Evolutionary conservation across 2,329 filamentous ascomycete species (phyloP).

Genomic region (Neonectria hederae): DNA sequence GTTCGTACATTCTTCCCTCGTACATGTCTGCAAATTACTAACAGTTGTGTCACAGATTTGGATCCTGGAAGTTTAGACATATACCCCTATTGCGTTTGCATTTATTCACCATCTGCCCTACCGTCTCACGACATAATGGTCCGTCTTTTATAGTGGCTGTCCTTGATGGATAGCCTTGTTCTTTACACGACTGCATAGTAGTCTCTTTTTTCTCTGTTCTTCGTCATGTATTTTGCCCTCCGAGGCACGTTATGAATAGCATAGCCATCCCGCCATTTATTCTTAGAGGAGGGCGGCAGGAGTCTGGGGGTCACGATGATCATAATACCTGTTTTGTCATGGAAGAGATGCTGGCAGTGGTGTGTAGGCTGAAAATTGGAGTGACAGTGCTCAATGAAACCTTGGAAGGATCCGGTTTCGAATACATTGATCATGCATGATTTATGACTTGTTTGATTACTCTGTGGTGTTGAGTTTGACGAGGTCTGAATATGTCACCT

Average conservation of each 20-base stretch:
- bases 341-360: constrained; percentile 10
- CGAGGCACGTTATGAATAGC: constrained; percentile 17
- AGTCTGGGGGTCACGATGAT: constrained; percentile 17
- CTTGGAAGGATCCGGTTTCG: constrained; percentile 20
- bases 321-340: constrained; percentile 8
- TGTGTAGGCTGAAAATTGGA: constrained; percentile 21
- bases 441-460: constrained; percentile 25
- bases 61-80: constrained; percentile 54
- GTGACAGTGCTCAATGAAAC: constrained; percentile 16
- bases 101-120: constrained; percentile 21
- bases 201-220: constrained; percentile 13
- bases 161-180: constrained; percentile 6
- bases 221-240: constrained; percentile 9
- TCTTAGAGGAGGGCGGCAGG: constrained; percentile 20
- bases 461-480: neutral
- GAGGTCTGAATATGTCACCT: neutral
- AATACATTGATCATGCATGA: constrained; percentile 33
- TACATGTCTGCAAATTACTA: constrained; percentile 35
- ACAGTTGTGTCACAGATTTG: constrained; percentile 53
- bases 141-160: neutral
- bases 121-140: constrained; percentile 14
- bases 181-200: constrained; percentile 11
- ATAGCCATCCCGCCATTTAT: constrained; percentile 18
- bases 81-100: constrained; percentile 42
- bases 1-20: constrained; percentile 63